Evolutionary conservation across 164 flowering plant genomes (phyloP).

Genomic region (Stephania japonica): DNA sequence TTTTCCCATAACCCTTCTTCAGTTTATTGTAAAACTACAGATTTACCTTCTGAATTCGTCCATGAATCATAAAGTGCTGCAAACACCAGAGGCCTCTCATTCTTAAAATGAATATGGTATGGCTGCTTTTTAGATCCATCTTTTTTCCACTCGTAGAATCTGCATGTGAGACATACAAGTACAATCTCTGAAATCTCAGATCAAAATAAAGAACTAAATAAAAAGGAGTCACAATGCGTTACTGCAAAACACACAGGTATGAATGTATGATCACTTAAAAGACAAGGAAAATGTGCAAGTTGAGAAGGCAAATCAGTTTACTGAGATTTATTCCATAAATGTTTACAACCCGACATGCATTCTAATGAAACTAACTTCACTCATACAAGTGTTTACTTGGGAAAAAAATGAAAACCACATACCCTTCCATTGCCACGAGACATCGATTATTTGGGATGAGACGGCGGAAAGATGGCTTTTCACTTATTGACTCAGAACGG

Average conservation of each 20-base stretch:
- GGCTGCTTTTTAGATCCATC: conserved; percentile 90
- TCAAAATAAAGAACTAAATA: not conserved
- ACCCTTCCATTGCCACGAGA: conserved; percentile 88
- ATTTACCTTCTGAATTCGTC: conserved; percentile 65
- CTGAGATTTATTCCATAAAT: too few relatives aligned
- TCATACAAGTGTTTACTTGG: not conserved
- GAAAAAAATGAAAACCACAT: conserved; percentile 20
- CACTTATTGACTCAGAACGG: conserved; percentile 69
- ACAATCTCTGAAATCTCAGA: too few relatives aligned
- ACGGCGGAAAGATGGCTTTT: conserved; percentile 89
- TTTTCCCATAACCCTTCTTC: too few relatives aligned
- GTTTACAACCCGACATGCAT: too few relatives aligned
- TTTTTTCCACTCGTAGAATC: conserved; percentile 96
- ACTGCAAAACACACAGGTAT: not conserved
- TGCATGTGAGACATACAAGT: conserved; percentile 13
- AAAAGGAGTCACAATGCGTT: not conserved
- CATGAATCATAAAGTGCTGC: conserved; percentile 93
- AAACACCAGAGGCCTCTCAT: conserved; percentile 75
- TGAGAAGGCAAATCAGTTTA: too few relatives aligned
- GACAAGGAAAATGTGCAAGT: too few relatives aligned
- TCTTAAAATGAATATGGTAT: conserved; percentile 77
- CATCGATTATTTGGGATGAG: conserved; percentile 81
- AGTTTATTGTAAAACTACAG: not conserved
- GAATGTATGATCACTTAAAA: too few relatives aligned
- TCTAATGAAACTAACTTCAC: too few relatives aligned